Conservation (phyloP, 2,329 filamentous ascomycete species). For the Ascochyta lentis region DNA sequence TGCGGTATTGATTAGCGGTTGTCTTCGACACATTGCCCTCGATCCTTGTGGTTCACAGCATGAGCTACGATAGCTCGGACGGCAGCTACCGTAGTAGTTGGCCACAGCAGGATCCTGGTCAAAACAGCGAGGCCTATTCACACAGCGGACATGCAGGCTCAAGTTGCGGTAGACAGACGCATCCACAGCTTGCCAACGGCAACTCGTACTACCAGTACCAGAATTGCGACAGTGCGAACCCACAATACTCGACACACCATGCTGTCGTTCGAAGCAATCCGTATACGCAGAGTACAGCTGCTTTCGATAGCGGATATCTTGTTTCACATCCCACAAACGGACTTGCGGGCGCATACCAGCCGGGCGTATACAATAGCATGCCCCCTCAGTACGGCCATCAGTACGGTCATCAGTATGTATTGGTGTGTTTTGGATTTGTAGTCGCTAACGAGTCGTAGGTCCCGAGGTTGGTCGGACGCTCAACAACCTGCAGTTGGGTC, state of each 20-base stretch:
- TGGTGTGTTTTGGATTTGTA: neutral
- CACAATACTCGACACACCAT: neutral
- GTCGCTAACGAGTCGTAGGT: neutral
- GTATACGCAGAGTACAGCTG: neutral
- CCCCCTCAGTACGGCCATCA: neutral
- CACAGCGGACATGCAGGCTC: neutral
- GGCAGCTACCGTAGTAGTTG: neutral
- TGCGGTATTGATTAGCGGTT: neutral
- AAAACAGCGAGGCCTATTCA: neutral
- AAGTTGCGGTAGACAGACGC: neutral
- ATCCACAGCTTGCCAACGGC: neutral
- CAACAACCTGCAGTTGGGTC: neutral
- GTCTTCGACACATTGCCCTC: neutral
- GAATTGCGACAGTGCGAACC: neutral
- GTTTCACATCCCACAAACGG: neutral
- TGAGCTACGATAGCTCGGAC: conserved; percentile 1
- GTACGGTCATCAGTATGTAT: conserved; percentile 4
- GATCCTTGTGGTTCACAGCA: neutral
- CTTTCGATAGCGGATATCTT: neutral
- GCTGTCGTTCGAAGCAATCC: neutral
- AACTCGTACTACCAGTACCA: neutral
- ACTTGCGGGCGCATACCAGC: neutral
- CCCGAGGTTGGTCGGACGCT: neutral
- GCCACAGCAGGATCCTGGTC: conserved; percentile 2
- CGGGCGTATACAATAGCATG: neutral